These are phyloP conservation scores for Cordyceps militaris DNA, from an alignment of 2,329 filamentous ascomycete species.

Conservation along the genomic window DNA sequence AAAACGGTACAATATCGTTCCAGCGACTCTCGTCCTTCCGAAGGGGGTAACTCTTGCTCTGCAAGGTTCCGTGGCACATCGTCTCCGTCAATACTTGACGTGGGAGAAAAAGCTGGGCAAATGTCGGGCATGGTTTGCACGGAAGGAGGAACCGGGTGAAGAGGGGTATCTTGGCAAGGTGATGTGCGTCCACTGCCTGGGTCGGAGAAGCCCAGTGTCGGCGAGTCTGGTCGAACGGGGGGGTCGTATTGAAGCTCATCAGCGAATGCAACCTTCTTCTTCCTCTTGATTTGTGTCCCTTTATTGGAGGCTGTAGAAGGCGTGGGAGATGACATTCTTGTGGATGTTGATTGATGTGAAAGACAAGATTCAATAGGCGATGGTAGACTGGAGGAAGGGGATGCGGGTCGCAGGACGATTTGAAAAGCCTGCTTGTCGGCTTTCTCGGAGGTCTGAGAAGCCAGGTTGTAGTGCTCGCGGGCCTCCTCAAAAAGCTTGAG, in stretches of 20 bases:
- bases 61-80: background rate
- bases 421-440: constrained; percentile 36
- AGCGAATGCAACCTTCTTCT: constrained; percentile 34
- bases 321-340: constrained; percentile 39
- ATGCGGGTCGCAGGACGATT: constrained; percentile 33
- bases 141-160: background rate
- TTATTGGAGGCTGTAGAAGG: constrained; percentile 36
- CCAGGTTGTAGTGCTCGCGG: constrained; percentile 43
- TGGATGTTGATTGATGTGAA: constrained; percentile 37
- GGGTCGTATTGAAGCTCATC: constrained; percentile 34
- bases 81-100: constrained; percentile 5
- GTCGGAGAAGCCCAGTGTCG: constrained; percentile 50
- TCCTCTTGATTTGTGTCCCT: constrained; percentile 22
- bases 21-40: constrained; percentile 34
- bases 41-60: constrained; percentile 22
- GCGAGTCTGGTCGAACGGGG: constrained; percentile 51
- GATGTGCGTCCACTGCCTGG: constrained; percentile 9
- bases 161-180: constrained; percentile 8
- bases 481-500: constrained; percentile 44
- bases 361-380: constrained; percentile 42
- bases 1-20: constrained; percentile 45
- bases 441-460: constrained; percentile 39
- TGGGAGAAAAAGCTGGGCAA: constrained; percentile 2
- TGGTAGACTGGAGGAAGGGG: constrained; percentile 32
- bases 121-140: constrained; percentile 8